phyloP scores from a whole-genome alignment of 2,329 filamentous ascomycete species.

The Talaromyces sp. region DNA sequence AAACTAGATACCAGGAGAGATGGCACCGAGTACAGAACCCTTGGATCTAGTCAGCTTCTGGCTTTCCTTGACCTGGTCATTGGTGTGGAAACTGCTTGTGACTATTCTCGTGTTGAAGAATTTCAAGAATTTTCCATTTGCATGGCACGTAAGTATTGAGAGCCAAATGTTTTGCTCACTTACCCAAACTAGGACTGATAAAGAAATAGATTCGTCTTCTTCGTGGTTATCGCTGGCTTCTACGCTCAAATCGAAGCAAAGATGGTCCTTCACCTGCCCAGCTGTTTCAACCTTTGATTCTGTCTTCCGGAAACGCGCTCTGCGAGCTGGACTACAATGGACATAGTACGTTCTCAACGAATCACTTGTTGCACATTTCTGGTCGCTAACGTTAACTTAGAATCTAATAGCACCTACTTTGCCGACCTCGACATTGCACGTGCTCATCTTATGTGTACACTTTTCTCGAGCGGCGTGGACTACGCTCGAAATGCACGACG shows the following conservation, averaged over 20 bases:
- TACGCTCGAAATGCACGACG: conserved; percentile 19
- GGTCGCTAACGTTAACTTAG: conserved; percentile 1
- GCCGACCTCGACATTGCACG: conserved; percentile 53
- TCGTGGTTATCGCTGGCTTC: conserved; percentile 18
- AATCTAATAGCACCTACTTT: conserved; percentile 56
- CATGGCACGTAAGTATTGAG: conserved; percentile 20
- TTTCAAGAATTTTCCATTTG: conserved; percentile 20
- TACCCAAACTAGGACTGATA: background rate
- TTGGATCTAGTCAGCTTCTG: conserved; percentile 16
- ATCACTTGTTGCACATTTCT: background rate
- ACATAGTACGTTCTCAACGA: conserved; percentile 18
- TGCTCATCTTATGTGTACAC: conserved; percentile 44
- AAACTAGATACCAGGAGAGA: background rate
- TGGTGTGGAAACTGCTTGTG: conserved; percentile 17
- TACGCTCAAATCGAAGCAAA: conserved; percentile 19
- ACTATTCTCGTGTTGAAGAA: conserved; percentile 16
- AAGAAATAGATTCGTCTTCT: conserved; percentile 18
- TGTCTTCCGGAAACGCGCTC: conserved; percentile 19
- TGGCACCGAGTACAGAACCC: conserved; percentile 13
- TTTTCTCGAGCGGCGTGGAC: conserved; percentile 20
- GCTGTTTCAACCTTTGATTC: conserved; percentile 20
- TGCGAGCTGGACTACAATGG: conserved; percentile 22
- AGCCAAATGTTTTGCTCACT: background rate
- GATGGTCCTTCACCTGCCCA: conserved; percentile 15
- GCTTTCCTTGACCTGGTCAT: conserved; percentile 15